Evolutionary conservation across 441 rosid genomes (phyloP), one percentile per base, ranked within the genome.

Genomic region (Adansonia madagascariensis): DNA sequence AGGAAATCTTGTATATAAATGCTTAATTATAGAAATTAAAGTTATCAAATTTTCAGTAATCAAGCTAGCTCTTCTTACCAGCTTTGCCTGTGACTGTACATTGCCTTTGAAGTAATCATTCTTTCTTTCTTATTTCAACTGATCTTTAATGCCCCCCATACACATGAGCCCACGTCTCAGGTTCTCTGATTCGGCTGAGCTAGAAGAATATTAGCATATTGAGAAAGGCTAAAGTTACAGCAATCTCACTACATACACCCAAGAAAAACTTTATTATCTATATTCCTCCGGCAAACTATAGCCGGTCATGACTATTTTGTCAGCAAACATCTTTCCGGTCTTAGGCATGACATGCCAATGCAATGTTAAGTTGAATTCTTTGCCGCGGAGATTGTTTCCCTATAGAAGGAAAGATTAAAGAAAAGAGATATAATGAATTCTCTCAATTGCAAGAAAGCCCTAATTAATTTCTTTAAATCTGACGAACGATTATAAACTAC

Each of bases 331-430:
- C 89, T 91, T 96, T 75, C 99, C 97, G 0, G 97, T 89, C 88
- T 95, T 95, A 17, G 99, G 98, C 99, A 95, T 95, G 63, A 95
- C 97, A 77, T 92, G 97, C 99, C 99, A 95, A 75, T 92, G 99
- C 86, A 96, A 84, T 8, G 99, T 94, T 83, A 96, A 81, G 84
- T 96, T 96, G 90, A 91, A 96, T 24, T 88, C 89, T 81, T 91
- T 92, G 15, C 98, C 98, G 0, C 92, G 91, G 52, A 96, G 99
- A 80, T 89, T 92, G 24, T 24, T 24, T 78, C 99, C 98, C 98
- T 96, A 80, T 61, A 81, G 56, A 67, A 56, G 4, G 43, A 20
- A 80, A 62, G 44, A 67, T 31, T 59, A 72, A 3, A n/a, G n/a
- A n/a, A n/a, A n/a, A n/a, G n/a, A n/a, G n/a, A n/a, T n/a, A n/a